Conservation (phyloP, 768 basidiomycete genomes). For the Cyclocybe aegerita region DNA sequence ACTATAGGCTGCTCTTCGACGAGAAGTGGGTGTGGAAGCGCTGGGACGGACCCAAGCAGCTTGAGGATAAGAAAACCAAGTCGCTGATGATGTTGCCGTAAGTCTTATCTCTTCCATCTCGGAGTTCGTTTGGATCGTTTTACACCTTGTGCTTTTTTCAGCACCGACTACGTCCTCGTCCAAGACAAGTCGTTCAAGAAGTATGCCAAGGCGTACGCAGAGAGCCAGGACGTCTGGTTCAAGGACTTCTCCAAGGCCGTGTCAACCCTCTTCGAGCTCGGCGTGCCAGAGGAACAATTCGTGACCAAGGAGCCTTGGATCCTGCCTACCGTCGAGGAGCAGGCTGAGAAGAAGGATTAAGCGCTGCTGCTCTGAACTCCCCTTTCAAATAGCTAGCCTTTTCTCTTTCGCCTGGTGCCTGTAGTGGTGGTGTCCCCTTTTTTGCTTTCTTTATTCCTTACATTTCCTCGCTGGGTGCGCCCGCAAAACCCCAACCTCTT, state of each 20-base stretch:
- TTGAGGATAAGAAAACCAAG: constrained; percentile 87
- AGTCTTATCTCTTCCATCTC: constrained; percentile 27
- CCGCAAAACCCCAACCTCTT: background rate
- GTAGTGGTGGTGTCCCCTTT: no score
- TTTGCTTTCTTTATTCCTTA: no score
- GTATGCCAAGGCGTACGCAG: constrained; percentile 82
- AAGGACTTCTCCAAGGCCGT: constrained; percentile 88
- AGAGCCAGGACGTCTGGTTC: constrained; percentile 86
- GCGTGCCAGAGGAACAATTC: constrained; percentile 84
- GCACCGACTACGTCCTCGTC: constrained; percentile 84
- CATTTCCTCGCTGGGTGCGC: background rate
- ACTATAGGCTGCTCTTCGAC: constrained; percentile 79
- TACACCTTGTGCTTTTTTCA: constrained; percentile 22
- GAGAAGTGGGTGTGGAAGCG: constrained; percentile 98
- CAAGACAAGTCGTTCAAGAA: constrained; percentile 95
- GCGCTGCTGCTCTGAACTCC: no score
- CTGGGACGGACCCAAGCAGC: constrained; percentile 93
- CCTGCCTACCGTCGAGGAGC: constrained; percentile 58
- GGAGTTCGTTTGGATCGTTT: background rate
- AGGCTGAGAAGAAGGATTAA: constrained; percentile 20
- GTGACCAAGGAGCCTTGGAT: constrained; percentile 72
- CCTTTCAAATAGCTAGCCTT: no score
- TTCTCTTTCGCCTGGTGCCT: no score
- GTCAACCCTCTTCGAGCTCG: constrained; percentile 85
- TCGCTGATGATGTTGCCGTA: constrained; percentile 95